phyloP scores from a whole-genome alignment of 2,329 filamentous ascomycete genomes.

The Aspergillus sp. region DNA sequence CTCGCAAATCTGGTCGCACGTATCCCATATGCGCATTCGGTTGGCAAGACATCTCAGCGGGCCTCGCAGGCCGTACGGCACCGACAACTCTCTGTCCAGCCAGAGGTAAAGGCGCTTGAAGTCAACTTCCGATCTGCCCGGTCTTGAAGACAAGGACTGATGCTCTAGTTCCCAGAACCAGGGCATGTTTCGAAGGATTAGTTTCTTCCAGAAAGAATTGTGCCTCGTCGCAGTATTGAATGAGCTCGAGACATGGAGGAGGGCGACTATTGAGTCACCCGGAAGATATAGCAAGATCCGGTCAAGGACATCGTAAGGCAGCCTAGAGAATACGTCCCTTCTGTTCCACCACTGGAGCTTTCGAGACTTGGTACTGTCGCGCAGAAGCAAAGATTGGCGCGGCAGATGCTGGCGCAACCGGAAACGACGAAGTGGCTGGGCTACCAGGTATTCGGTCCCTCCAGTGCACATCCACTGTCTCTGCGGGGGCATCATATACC shows the following conservation, averaged over 20 bases:
- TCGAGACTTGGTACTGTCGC: not conserved
- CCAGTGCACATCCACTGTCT: not conserved
- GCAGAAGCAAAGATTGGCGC: not conserved
- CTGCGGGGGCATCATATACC: not conserved
- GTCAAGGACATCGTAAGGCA: not conserved
- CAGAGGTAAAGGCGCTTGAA: not conserved
- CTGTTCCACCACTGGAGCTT: not conserved
- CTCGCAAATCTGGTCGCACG: not conserved
- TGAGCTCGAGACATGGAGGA: not conserved
- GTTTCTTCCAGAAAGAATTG: not conserved
- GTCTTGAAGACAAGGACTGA: not conserved
- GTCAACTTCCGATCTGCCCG: not conserved
- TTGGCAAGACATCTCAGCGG: not conserved
- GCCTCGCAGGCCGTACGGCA: not conserved
- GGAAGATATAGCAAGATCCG: not conserved
- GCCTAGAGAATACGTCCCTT: not conserved
- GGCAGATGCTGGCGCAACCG: not conserved
- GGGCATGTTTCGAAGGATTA: not conserved
- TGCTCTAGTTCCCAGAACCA: not conserved
- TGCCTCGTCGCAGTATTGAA: not conserved
- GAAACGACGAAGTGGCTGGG: not conserved
- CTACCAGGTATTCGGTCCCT: not conserved
- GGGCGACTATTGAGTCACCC: not conserved
- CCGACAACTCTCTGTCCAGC: not conserved
- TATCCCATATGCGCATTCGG: not conserved